Base-by-base conservation (phyloP, 2,329 filamentous ascomycete species). In the Paraconiothyrium sp. region DNA sequence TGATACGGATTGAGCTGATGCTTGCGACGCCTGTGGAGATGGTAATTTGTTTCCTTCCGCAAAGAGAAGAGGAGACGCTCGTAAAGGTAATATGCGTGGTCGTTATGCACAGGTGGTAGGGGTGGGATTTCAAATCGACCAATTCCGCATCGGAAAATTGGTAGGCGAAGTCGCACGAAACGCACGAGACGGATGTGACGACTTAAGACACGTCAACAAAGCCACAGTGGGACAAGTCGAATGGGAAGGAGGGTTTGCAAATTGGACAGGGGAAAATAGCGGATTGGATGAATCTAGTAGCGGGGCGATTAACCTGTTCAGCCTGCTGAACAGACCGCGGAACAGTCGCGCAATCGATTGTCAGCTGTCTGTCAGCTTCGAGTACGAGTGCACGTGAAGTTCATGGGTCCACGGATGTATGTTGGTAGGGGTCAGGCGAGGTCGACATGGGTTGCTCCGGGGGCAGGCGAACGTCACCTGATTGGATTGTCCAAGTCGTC, bases 161-260 rank as follows among this genome's bases (percentile, higher is more conserved):
- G 37, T 48, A 50, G 11, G 16, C 9, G 27, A 50, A 20, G 48
- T 50, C 48, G 47, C 27, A 49, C 47, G 47, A 34, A 34, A 49
- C 44, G 46, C 22, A 48, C 24, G 43, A 46, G 22, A 46, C 22
- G 46, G 46, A 48, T 30, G 46, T 44, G 16, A 44, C 43, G 27
- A 48, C 24, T 24, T n/a, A 30, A 48, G 46, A 14, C 46, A 22
- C 22, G 9, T 2, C 13, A 30, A 30, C 8, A 22, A 22, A 20
- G 46, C 46, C 46, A 30, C 11, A 3, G 24, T 30, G 46, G 27
- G 30, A 30, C 46, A 27, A 5, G 46, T 30, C 46, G 10, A 30
- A 48, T 48, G 16, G 24, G 46, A 48, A 48, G 46, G 46, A 48
- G 22, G 46, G 16, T 27, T 14, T 5, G 46, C 22, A 32, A 9